A percentile compares a stretch with the other conserved stretches of the same genome.
Evolutionary conservation across 306 rosid species (phyloP).

Genomic region (Gynostemma pentaphyllum): DNA sequence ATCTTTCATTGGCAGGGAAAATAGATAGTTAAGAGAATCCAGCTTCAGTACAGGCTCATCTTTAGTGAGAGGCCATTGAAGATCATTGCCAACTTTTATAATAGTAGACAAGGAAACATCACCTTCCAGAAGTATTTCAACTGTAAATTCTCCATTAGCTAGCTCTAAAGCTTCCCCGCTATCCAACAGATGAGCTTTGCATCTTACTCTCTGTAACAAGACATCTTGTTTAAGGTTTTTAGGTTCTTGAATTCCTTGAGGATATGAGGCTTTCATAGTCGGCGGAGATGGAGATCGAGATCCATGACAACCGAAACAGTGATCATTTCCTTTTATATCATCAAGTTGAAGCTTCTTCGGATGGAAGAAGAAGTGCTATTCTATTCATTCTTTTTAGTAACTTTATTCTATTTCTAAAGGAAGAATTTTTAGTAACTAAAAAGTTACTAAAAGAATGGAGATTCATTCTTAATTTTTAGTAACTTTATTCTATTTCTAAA

Average conservation of each 20-base stretch:
- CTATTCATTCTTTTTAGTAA: slow-evolving; percentile 22
- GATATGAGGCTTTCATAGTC: slow-evolving; percentile 12
- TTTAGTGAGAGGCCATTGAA: slow-evolving; percentile 93
- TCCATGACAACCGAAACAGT: slow-evolving; percentile 42
- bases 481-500: no score
- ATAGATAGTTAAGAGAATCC: slow-evolving; percentile 51
- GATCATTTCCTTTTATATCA: slow-evolving; percentile 21
- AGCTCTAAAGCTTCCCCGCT: slow-evolving; percentile 69
- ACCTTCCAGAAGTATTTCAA: slow-evolving; percentile 43
- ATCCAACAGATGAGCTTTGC: slow-evolving; percentile 71
- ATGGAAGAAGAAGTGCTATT: no score
- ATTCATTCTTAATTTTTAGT: no score
- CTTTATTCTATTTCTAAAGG: no score
- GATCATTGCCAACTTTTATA: slow-evolving; percentile 51
- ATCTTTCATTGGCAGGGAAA: slow-evolving; percentile 59
- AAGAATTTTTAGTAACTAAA: no score
- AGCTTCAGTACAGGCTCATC: slow-evolving; percentile 94
- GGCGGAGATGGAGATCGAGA: slow-evolving; percentile 28
- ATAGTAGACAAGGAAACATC: slow-evolving; percentile 60
- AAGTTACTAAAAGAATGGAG: no score
- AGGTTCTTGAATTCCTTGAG: slow-evolving; percentile 14
- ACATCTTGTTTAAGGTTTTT: slow-evolving; percentile 36
- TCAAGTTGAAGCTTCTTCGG: neutral
- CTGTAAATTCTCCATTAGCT: slow-evolving; percentile 51
- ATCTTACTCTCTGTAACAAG: slow-evolving; percentile 42